A percentile compares a stretch with the other conserved stretches of the same genome.
Evolutionary conservation across 352 stramenopile genomes (phyloP).

Genomic region (Phytopythium sindhum): DNA sequence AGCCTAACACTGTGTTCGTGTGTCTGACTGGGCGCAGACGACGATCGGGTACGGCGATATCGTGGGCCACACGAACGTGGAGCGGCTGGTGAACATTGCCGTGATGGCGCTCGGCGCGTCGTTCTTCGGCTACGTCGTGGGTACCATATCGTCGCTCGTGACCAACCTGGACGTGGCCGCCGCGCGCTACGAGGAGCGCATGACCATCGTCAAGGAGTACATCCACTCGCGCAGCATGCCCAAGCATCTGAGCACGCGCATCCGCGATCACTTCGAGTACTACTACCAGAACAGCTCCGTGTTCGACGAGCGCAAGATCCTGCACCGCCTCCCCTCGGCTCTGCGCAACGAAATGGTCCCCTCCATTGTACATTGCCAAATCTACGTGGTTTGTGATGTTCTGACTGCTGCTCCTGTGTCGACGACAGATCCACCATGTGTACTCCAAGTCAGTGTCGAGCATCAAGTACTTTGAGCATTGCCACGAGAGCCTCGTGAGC

Average conservation of each 20-base stretch:
- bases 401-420: neutral
- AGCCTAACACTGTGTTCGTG: neutral
- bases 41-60: constrained; percentile 86
- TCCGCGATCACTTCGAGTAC: constrained; percentile 82
- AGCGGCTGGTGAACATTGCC: constrained; percentile 65
- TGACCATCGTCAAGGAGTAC: constrained; percentile 85
- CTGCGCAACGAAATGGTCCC: constrained; percentile 80
- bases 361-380: neutral
- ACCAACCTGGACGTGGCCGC: constrained; percentile 76
- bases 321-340: constrained; percentile 60
- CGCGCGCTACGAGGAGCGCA: constrained; percentile 70
- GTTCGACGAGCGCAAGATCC: constrained; percentile 71
- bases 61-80: constrained; percentile 58
- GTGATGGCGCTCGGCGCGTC: constrained; percentile 82
- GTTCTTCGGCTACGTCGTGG: constrained; percentile 87
- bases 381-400: neutral
- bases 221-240: constrained; percentile 77
- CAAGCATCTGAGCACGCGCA: constrained; percentile 66
- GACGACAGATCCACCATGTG: constrained; percentile 62
- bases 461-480: constrained; percentile 70
- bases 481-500: constrained; percentile 77
- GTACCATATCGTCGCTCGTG: constrained; percentile 77
- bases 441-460: constrained; percentile 64
- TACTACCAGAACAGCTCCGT: constrained; percentile 84
- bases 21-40: constrained; percentile 18